Evolutionary conservation across 2,329 filamentous ascomycete species (phyloP).

Genomic region (Xylariaceae sp.): DNA sequence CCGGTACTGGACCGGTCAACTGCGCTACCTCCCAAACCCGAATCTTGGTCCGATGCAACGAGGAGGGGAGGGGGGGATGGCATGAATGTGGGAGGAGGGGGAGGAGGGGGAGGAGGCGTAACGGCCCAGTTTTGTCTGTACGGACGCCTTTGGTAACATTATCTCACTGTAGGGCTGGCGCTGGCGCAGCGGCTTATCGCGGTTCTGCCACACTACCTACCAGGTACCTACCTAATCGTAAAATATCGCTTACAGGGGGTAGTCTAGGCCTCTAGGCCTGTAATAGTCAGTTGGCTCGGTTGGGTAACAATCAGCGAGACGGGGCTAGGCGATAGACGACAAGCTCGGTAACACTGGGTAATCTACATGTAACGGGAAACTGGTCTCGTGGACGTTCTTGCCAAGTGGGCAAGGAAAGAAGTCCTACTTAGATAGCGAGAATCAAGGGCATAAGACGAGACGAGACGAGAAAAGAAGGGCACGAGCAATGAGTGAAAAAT

Average conservation of each 20-base stretch:
- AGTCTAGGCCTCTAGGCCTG: no score
- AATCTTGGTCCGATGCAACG: constrained; percentile 5
- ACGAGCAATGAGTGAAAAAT: background rate
- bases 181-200: constrained; percentile 10
- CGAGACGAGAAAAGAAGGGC: background rate
- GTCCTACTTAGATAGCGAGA: no score
- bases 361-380: constrained; percentile 2
- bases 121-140: constrained; percentile 2
- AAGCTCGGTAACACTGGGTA: no score
- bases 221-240: background rate
- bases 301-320: no score
- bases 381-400: constrained; percentile 4
- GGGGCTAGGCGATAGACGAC: no score
- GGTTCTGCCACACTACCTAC: background rate
- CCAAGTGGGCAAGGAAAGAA: constrained; percentile 11
- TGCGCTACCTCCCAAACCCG: constrained; percentile 1
- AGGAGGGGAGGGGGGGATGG: background rate
- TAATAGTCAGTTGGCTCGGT: no score
- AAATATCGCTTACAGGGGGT: background rate
- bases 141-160: constrained; percentile 5
- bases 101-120: background rate
- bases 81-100: background rate
- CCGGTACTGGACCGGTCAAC: background rate
- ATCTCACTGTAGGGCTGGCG: constrained; percentile 15
- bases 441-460: no score